These are phyloP conservation scores for Fomitopsis pinicola DNA, from an alignment of 1,284 basidiomycete genomes.

Conservation along the genomic window DNA sequence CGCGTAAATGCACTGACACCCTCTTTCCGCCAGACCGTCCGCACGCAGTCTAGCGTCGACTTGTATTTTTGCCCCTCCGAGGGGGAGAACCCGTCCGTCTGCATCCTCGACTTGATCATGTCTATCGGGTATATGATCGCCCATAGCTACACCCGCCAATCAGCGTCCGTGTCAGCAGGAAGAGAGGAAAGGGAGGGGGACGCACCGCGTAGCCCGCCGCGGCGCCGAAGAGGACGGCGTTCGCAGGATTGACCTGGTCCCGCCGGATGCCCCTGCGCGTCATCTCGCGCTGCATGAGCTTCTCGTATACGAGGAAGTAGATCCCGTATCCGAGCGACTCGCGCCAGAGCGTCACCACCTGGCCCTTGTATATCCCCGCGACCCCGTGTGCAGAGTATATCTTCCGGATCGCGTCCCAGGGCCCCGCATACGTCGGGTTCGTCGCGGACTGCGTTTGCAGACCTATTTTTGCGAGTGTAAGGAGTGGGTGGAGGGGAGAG, in stretches of 20 bases:
- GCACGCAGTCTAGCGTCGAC: constrained; percentile 79
- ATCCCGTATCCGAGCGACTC: constrained; percentile 84
- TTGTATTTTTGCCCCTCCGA: constrained; percentile 77
- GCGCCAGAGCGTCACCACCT: constrained; percentile 84
- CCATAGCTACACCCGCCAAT: constrained; percentile 54
- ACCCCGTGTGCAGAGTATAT: constrained; percentile 76
- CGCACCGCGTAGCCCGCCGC: constrained; percentile 81
- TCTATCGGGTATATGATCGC: constrained; percentile 89
- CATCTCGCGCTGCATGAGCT: constrained; percentile 84
- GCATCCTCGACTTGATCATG: constrained; percentile 93
- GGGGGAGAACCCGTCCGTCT: constrained; percentile 85
- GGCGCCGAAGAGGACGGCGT: constrained; percentile 82
- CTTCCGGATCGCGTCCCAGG: constrained; percentile 82
- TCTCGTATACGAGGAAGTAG: constrained; percentile 94
- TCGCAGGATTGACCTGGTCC: constrained; percentile 73
- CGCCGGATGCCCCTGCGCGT: constrained; percentile 62
- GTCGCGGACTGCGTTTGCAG: constrained; percentile 84
- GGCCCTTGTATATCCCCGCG: constrained; percentile 87
- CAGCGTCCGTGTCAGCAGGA: neutral
- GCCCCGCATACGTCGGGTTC: constrained; percentile 75
- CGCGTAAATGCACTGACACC: constrained; percentile 86
- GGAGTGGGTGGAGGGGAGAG: constrained; percentile 1
- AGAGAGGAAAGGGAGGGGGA: constrained; percentile 10
- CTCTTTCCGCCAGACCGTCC: constrained; percentile 77
- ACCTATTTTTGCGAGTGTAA: constrained; percentile 39